Percentiles rank a stretch among this genome's conserved stretches.
Evolutionary conservation across 176 grass and related monocot genomes (phyloP).

Genomic region (Thalia dealbata): DNA sequence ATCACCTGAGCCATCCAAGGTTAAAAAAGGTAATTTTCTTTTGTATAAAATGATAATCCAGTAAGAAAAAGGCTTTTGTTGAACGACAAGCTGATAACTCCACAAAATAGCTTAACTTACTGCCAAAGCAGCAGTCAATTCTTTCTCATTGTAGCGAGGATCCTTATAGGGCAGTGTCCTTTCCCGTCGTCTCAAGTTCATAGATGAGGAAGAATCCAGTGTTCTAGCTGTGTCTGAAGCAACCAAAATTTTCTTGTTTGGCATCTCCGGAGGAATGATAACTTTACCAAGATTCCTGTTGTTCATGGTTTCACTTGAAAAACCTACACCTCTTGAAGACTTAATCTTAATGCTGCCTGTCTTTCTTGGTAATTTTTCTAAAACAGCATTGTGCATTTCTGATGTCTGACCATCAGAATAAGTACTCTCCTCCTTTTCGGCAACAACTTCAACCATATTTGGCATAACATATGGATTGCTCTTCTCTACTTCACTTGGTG

Average conservation of each 20-base stretch:
- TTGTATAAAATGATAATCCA: no score
- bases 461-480: constrained; percentile 6
- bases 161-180: constrained; percentile 27
- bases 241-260: constrained; percentile 24
- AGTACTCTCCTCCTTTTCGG: constrained; percentile 15
- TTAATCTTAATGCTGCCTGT: constrained; percentile 42
- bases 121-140: constrained; percentile 42
- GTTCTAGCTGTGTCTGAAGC: constrained; percentile 20
- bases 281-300: constrained; percentile 22
- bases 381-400: constrained; percentile 26
- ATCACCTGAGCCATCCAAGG: constrained; percentile 53
- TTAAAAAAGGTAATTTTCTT: no score
- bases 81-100: background rate
- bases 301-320: constrained; percentile 12
- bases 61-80: background rate
- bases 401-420: constrained; percentile 19
- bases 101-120: constrained; percentile 26
- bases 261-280: constrained; percentile 18
- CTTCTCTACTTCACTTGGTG: constrained; percentile 16
- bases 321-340: constrained; percentile 21
- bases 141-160: constrained; percentile 36
- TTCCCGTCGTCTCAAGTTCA: constrained; percentile 26
- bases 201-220: constrained; percentile 10
- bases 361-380: no score
- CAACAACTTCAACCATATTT: background rate